Conservation (phyloP, 208 protist genomes). For the Wallacemonas sp. region DNA sequence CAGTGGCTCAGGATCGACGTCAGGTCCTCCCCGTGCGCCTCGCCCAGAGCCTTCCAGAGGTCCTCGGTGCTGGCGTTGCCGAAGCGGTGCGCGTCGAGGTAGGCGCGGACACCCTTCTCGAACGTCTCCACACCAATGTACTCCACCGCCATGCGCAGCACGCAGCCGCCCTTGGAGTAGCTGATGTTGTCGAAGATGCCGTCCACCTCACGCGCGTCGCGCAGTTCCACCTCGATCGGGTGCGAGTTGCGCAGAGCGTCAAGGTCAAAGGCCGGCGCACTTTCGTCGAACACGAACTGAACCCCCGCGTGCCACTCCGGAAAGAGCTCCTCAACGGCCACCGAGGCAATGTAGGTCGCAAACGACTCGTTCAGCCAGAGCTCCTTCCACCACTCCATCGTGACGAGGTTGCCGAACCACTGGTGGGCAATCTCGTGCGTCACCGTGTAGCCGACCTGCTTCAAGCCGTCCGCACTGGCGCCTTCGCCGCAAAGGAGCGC, state of each 20-base stretch:
- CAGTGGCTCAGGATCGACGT: conserved; percentile 63
- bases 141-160: conserved; percentile 88
- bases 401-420: conserved; percentile 99
- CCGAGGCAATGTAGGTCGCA: conserved; percentile 90
- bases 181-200: conserved; percentile 94
- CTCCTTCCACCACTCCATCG: conserved; percentile 97
- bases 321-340: conserved; percentile 70
- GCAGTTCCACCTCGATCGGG: conserved; percentile 90
- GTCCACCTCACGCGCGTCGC: conserved; percentile 87
- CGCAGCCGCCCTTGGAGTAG: conserved; percentile 86
- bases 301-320: conserved; percentile 81
- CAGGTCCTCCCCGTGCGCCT: conserved; percentile 63
- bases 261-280: conserved; percentile 68
- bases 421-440: conserved; percentile 96
- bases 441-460: conserved; percentile 83
- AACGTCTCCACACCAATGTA: conserved; percentile 87
- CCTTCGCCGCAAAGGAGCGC: conserved; percentile 64
- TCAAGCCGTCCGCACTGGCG: conserved; percentile 41
- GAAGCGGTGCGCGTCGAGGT: conserved; percentile 79
- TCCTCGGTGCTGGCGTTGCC: conserved; percentile 76
- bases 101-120: conserved; percentile 66
- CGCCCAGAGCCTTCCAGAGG: conserved; percentile 84
- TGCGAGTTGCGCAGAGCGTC: conserved; percentile 88
- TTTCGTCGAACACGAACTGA: conserved; percentile 78
- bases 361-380: conserved; percentile 99